A percentile compares a stretch with the other conserved stretches of the same genome.
Evolutionary conservation across 2,329 filamentous ascomycete genomes (phyloP).

Genomic region (Dothideomycetes sp.): DNA sequence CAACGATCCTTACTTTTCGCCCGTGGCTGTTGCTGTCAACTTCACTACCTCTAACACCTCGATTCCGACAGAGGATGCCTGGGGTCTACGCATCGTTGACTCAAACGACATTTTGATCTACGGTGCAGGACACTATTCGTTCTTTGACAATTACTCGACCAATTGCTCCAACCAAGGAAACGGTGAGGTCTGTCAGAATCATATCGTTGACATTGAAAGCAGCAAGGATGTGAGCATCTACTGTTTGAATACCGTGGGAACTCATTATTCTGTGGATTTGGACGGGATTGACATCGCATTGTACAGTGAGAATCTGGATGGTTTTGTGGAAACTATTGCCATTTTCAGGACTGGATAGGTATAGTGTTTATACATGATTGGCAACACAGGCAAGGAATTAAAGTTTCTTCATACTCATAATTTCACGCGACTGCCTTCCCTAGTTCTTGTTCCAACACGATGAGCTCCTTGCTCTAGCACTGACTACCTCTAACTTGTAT

Average conservation of each 20-base stretch:
- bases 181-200: slow-evolving; percentile 37
- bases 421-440: too few relatives aligned
- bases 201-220: slow-evolving; percentile 41
- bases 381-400: too few relatives aligned
- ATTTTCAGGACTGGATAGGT: slow-evolving; percentile 26
- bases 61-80: slow-evolving; percentile 44
- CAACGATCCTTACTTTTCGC: slow-evolving; percentile 59
- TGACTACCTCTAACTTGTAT: too few relatives aligned
- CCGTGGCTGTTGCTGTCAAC: slow-evolving; percentile 33
- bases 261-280: slow-evolving; percentile 37
- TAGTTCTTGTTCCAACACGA: too few relatives aligned
- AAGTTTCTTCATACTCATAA: too few relatives aligned
- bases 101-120: slow-evolving; percentile 49
- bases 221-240: slow-evolving; percentile 33
- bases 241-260: slow-evolving; percentile 35
- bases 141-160: slow-evolving; percentile 55
- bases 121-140: slow-evolving; percentile 58
- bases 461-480: too few relatives aligned
- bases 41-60: slow-evolving; percentile 21
- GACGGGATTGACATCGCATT: slow-evolving; percentile 36
- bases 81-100: slow-evolving; percentile 55
- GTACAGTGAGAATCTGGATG: slow-evolving; percentile 39
- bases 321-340: slow-evolving; percentile 36
- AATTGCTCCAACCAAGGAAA: slow-evolving; percentile 32
- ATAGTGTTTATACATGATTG: not conserved